Evolutionary conservation across 371 early-diverging fungal species (phyloP).

Genomic region (Actinomortierella wolfii): DNA sequence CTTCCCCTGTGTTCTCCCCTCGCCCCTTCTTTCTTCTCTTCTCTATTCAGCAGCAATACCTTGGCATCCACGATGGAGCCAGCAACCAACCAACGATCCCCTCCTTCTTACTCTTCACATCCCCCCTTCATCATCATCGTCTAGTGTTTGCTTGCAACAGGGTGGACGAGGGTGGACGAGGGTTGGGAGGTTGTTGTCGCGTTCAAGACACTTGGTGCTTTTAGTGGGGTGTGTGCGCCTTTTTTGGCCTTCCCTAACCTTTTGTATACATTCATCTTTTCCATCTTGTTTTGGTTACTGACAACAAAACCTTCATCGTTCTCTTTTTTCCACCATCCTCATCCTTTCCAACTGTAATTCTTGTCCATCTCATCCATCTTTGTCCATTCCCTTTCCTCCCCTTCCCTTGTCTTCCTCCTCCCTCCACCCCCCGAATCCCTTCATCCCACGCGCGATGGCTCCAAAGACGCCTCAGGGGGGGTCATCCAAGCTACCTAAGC

Average conservation of each 20-base stretch:
- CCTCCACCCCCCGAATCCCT: conserved; percentile 9
- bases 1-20: no score
- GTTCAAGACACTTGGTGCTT: no score
- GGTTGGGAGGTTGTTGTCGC: no score
- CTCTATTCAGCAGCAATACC: no score
- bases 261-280: background rate
- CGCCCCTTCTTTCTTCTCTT: no score
- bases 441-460: conserved; percentile 29
- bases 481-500: conserved; percentile 44
- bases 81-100: no score
- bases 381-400: background rate
- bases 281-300: conserved; percentile 1
- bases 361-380: background rate
- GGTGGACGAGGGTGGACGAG: no score
- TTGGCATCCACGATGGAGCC: no score
- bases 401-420: background rate
- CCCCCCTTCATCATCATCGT: no score
- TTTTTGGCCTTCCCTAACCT: background rate
- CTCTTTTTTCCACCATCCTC: background rate
- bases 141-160: no score
- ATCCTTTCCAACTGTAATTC: background rate
- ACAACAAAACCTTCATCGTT: background rate
- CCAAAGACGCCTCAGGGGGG: conserved; percentile 44
- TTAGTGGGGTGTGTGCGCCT: no score
- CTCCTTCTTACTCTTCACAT: no score